Percentiles rank a stretch among this genome's conserved stretches.
Evolutionary conservation across 208 protist genomes (phyloP).

Genomic region (Angomonas deanei): DNA sequence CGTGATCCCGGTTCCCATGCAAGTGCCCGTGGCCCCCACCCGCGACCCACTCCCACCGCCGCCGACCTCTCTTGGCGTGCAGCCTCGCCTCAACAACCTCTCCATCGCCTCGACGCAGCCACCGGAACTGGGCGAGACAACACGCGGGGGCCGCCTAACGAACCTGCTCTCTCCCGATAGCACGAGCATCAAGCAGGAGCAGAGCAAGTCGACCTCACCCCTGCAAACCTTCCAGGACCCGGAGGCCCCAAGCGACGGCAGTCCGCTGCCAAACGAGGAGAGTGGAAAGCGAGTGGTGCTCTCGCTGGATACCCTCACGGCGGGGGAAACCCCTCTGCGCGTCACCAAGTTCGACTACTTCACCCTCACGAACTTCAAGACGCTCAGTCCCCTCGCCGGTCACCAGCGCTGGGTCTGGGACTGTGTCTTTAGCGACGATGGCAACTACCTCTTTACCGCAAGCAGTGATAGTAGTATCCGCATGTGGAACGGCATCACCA

Average conservation of each 20-base stretch:
- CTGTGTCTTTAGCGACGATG: constrained; percentile 73
- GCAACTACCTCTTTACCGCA: constrained; percentile 62
- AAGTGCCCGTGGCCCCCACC: background rate
- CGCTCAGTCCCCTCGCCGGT: constrained; percentile 56
- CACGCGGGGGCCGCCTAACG: background rate
- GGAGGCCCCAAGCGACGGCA: too few relatives aligned
- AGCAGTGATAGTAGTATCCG: constrained; percentile 77
- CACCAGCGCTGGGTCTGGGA: constrained; percentile 87
- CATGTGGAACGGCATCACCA: constrained; percentile 64
- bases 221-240: background rate
- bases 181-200: background rate
- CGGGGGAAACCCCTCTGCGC: background rate
- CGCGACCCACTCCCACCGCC: background rate
- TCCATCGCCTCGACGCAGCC: constrained; percentile 19
- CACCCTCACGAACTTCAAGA: constrained; percentile 27
- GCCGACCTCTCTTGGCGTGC: too few relatives aligned
- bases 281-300: background rate
- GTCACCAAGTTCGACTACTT: background rate
- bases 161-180: background rate
- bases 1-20: constrained; percentile 41
- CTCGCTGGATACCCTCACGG: background rate
- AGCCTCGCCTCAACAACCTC: constrained; percentile 1
- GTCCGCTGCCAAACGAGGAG: background rate
- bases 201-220: background rate
- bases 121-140: constrained; percentile 1